phyloP scores from a whole-genome alignment of 139 green algal genomes.

The Coccomyxa sp. region DNA sequence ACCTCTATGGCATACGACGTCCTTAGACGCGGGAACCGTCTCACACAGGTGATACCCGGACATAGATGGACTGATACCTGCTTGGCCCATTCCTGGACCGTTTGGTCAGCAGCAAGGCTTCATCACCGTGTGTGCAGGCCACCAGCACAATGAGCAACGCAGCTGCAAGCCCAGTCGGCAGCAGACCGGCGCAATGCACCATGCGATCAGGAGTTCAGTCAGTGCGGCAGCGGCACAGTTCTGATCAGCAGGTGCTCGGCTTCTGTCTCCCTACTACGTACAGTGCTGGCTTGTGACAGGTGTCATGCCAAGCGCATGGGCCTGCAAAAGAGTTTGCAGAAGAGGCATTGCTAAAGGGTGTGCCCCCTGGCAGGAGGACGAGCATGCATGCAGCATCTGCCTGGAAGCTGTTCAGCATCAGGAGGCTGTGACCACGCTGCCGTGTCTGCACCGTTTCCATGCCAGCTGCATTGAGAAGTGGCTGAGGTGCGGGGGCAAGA shows the following conservation, averaged over 20 bases:
- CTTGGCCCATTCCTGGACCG: too few species aligned
- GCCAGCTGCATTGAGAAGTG: conserved; percentile 33
- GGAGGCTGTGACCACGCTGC: conserved; percentile 19
- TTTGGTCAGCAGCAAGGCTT: too few species aligned
- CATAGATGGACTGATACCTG: too few species aligned
- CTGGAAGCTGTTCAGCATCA: background rate
- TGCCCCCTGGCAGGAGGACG: background rate
- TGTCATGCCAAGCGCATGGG: background rate
- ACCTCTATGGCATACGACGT: too few species aligned
- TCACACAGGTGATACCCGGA: too few species aligned
- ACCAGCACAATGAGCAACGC: too few species aligned
- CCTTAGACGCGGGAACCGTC: too few species aligned
- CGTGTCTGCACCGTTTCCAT: conserved; percentile 44
- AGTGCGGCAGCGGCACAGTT: background rate
- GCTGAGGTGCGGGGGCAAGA: conserved; percentile 30
- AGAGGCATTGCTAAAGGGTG: too few species aligned
- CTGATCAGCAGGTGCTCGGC: background rate
- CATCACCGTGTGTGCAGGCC: too few species aligned
- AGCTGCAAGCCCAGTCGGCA: too few species aligned
- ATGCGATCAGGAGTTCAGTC: too few species aligned
- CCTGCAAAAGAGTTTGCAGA: background rate
- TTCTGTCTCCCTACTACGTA: background rate
- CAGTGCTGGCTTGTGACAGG: background rate
- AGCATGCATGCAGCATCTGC: conserved; percentile 9
- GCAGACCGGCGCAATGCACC: too few species aligned